Percentiles rank a stretch among this genome's conserved stretches.
Evolutionary conservation across 202 grass and related monocot genomes (phyloP).

Genomic region (Eragrostis tef): DNA sequence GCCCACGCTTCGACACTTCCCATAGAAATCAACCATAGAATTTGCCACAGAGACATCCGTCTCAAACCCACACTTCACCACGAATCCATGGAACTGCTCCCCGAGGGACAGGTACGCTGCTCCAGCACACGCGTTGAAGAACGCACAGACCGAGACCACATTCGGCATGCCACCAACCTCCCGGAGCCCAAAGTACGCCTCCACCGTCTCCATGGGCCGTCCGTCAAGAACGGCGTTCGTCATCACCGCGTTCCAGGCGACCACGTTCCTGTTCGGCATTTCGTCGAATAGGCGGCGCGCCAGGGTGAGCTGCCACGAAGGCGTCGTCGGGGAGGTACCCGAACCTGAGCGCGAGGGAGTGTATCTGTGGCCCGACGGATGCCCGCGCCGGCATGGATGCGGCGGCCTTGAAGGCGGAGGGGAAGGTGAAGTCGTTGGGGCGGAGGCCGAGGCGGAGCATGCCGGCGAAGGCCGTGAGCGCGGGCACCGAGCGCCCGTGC

Average conservation of each 20-base stretch:
- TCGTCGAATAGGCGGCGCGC: constrained; percentile 66
- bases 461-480: constrained; percentile 59
- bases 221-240: constrained; percentile 68
- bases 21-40: constrained; percentile 74
- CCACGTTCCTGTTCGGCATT: constrained; percentile 66
- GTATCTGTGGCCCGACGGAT: constrained; percentile 46
- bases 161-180: constrained; percentile 49
- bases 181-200: constrained; percentile 60
- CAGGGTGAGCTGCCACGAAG: constrained; percentile 56
- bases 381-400: constrained; percentile 23
- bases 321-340: constrained; percentile 63
- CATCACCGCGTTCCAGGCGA: constrained; percentile 77
- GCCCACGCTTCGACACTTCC: constrained; percentile 55
- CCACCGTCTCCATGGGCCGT: constrained; percentile 54
- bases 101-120: constrained; percentile 51
- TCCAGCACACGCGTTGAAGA: constrained; percentile 72
- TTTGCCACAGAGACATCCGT: constrained; percentile 62
- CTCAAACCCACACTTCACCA: constrained; percentile 52
- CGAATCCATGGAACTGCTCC: constrained; percentile 64
- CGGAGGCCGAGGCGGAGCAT: constrained; percentile 72
- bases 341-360: constrained; percentile 60
- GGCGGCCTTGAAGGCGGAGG: constrained; percentile 73
- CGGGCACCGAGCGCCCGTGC: constrained; percentile 53
- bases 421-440: constrained; percentile 89
- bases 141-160: constrained; percentile 67